Base-by-base conservation (phyloP, 495 filamentous ascomycete genomes). In the Elaphomyces granulatus region DNA sequence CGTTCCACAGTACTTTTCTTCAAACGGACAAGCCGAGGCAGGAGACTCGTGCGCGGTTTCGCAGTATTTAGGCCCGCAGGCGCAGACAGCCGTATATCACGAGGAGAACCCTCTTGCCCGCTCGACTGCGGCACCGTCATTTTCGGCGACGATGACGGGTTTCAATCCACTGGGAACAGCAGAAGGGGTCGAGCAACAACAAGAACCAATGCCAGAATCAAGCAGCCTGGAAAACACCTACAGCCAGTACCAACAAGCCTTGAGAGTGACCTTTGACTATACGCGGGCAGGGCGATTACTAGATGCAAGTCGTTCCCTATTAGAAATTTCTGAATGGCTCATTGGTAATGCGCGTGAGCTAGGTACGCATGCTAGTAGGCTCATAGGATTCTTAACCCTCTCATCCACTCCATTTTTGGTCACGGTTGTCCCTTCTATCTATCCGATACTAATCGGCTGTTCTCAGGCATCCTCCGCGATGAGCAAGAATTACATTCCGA, bases 291-390 rank as follows among this genome's bases (percentile, higher is more conserved):
- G 83, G n/a, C 60, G 71, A 43, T 69, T 98, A 50, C 66, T 71
- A 28, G 72, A 83, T 40, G 83, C 86, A 21, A 79, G 78, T 45
- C 66, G 67, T 45, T 79, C 77, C 12, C 66, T 98, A 19, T 58
- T 92, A 35, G 68, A 77, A 41, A 73, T 94, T 46, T 92, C 87
- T 16, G 74, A 82, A 42, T 95, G 86, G 83, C 63, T 98, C 33
- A 60, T 94, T 45, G 71, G 77, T 32, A 80, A 87, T 59, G 83
- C 82, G 26, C 76, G 75, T 49, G 76, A 82, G 43, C 66, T 98
- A 52, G 87, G 90, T 95, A 75, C 60, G 83, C 61, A 44, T 26
- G 16, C 42, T 42, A 17, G n/a, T n/a, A n/a, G n/a, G n/a, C n/a
- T n/a, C n/a, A n/a, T n/a, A n/a, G n/a, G n/a, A n/a, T n/a, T n/a